Base-by-base conservation (phyloP, 2,329 filamentous ascomycete genomes). In the Aspergillus ruber region DNA sequence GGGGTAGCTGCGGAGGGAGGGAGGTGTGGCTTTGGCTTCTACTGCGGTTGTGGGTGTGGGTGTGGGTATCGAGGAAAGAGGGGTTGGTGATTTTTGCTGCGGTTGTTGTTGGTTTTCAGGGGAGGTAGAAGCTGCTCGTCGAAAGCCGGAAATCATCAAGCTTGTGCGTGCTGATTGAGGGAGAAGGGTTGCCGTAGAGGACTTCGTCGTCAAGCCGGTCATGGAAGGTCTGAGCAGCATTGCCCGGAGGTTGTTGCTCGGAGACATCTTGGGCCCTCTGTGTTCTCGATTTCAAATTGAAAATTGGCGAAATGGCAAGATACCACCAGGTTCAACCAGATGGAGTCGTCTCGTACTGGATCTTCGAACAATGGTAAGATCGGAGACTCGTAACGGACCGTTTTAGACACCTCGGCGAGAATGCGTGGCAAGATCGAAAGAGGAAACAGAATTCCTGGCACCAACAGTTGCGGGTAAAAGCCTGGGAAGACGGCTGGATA, bases 1-100 rank as follows among this genome's bases (percentile, higher is more conserved):
- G 51, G 65, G 63, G 51, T 69, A 70, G 46, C 45, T 52, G 55
- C 66, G 66, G 46, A 67, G 59, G 32, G 60, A 62, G 35, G 64
- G 54, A 18, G 57, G 61, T 10, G 42, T 38, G 51, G 50, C 48
- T 46, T 42, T 35, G 36, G 41, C 17, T 41, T 21, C 40, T 42
- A 15, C 12, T 25, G 23, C n/a, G 20, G 40, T n/a, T 25, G 17
- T 45, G 13, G 38, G 29, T 13, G 18, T 13, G 17, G 38, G 17
- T 29, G 18, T 42, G 13, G 40, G 23, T 13, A 18, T 6, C 15
- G 36, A 8, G 35, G 35, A 20, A 18, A 18, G 36, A 12, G 36
- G 38, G 44, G n/a, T 42, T 27, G 20, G 41, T 39, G 21, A 15
- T 40, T 29, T 44, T 8, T 41, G 49, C 10, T 35, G 15, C 18